Evolutionary conservation across 108 stramenopile genomes (phyloP), one percentile per base, ranked within the genome.

Genomic region (Asterionellopsis glacialis): DNA sequence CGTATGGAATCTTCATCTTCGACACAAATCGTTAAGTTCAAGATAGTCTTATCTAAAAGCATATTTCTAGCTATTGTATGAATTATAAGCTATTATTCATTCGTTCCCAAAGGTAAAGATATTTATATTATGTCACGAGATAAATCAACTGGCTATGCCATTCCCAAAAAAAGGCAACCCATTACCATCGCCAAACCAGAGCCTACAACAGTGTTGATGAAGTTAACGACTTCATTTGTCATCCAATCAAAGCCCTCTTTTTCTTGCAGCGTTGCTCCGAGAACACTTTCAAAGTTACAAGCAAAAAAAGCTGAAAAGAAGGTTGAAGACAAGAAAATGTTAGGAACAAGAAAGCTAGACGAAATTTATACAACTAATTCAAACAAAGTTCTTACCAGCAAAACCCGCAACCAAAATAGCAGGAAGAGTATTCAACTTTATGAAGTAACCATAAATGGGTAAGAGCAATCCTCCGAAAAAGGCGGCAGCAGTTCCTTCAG

Each of bases 161-260:
- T 48, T 16, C 19, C 47, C 19, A 47, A 18, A 48, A 60, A 22
- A 13, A 48, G 15, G 22, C 14, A 5, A 38, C 85, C 92, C 38
- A 71, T 49, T 0, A 53, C 67, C 15, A 97, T 92, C 0, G 92
- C 91, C 47, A 95, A 49, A 15, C 39, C 67, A 0, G 93, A 94
- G 14, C 95, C 95, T 53, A 98, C 85, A 48, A 92, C 52, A 11
- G 95, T 98, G 69, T 96, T 96, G 61, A 98, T 61, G 53, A 95
- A 92, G 65, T 98, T 98, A 26, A 98, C 85, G 21, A 96, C 94
- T 70, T 98, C 95, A 65, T 96, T 98, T 0, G 91, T 92, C 66
- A 95, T 84, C 94, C 92, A 98, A 47, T 66, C 59, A 27, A 87
- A 49, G 10, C 73, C 74, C 45, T 83, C 61, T 66, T 85, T 90